Conservation (phyloP, 192 early-diverging fungal species). For the Umbelopsis ramanniana region DNA sequence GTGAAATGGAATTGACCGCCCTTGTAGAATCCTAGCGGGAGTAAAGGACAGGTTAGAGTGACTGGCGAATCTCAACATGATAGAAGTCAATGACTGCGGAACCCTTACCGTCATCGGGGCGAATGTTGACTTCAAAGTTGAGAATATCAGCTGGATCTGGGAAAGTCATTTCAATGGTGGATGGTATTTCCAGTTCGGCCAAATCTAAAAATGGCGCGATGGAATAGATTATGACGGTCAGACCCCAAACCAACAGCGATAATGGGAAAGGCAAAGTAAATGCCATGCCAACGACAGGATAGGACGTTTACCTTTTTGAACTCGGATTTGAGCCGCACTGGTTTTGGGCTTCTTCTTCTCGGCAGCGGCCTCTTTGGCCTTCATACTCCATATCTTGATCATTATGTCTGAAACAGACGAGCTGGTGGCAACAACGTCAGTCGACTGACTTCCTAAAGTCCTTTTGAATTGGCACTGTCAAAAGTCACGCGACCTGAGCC, state of each 20-base stretch:
- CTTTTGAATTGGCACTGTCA: no score
- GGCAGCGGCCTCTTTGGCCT: slow-evolving; percentile 74
- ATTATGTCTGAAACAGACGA: slow-evolving; percentile 44
- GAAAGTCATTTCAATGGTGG: slow-evolving; percentile 76
- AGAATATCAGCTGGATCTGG: slow-evolving; percentile 80
- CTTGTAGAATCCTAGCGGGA: slow-evolving; percentile 74
- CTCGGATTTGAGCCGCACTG: slow-evolving; percentile 84
- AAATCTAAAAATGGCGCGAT: slow-evolving; percentile 64
- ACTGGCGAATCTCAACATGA: not conserved
- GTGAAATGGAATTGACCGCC: slow-evolving; percentile 83
- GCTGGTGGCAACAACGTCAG: slow-evolving; percentile 1
- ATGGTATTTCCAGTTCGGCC: slow-evolving; percentile 77
- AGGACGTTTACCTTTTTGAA: slow-evolving; percentile 84
- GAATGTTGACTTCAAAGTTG: slow-evolving; percentile 81
- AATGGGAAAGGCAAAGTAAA: not conserved
- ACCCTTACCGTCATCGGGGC: slow-evolving; percentile 80
- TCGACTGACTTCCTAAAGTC: no score
- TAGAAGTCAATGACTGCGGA: not conserved
- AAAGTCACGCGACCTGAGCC: slow-evolving; percentile 1
- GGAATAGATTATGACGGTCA: not conserved
- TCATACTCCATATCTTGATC: slow-evolving; percentile 91
- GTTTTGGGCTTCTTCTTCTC: slow-evolving; percentile 80
- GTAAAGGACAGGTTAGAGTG: not conserved
- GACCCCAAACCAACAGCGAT: not conserved
- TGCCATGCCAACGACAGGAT: not conserved